Evolutionary conservation across 495 filamentous ascomycete genomes (phyloP).

Genomic region (Hypoxylon cercidicola): DNA sequence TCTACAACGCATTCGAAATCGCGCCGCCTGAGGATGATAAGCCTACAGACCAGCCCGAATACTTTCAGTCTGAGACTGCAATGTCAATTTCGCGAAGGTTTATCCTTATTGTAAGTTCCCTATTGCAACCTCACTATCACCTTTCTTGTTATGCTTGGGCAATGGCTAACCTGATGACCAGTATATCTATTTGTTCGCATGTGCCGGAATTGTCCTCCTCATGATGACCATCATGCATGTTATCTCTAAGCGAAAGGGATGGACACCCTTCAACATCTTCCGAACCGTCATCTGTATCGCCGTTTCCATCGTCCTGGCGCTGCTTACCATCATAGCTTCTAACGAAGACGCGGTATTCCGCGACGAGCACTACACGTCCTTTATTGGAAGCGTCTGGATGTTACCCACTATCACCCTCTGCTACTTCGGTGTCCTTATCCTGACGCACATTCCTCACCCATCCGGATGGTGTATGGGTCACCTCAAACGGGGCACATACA

Average conservation of each 20-base stretch:
- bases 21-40: conserved; percentile 39
- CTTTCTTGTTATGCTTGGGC: not conserved
- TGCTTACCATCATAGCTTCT: conserved; percentile 42
- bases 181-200: conserved; percentile 57
- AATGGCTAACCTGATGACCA: conserved; percentile 19
- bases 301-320: conserved; percentile 44
- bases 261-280: conserved; percentile 49
- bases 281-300: conserved; percentile 51
- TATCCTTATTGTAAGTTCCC: conserved; percentile 47
- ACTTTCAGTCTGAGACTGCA: conserved; percentile 25
- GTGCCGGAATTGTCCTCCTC: conserved; percentile 56
- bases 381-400: conserved; percentile 50
- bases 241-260: conserved; percentile 45
- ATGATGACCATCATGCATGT: conserved; percentile 53
- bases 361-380: conserved; percentile 15
- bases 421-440: conserved; percentile 47
- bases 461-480: conserved; percentile 36
- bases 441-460: conserved; percentile 50
- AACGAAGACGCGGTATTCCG: conserved; percentile 36
- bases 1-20: conserved; percentile 46
- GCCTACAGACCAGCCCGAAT: conserved; percentile 2
- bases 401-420: conserved; percentile 50
- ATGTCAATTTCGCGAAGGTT: conserved; percentile 33
- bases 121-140: not conserved
- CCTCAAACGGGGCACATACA: conserved; percentile 28